Evolutionary conservation across 2,329 filamentous ascomycete genomes (phyloP), one percentile per base, ranked within the genome.

Genomic region (Penicillium decumbens): DNA sequence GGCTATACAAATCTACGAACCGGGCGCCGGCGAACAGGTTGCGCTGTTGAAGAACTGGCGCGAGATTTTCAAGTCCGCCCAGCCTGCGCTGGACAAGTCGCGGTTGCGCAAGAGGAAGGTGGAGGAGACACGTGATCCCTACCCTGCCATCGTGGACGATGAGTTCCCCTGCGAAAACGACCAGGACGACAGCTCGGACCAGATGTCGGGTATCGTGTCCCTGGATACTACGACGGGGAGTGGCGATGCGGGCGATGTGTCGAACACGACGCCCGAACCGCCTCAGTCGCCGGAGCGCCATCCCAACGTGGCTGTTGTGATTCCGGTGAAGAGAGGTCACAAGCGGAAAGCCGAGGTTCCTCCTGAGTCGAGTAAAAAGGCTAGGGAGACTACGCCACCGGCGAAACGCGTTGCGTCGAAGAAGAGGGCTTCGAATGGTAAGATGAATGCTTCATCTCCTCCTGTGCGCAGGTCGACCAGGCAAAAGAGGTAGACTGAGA

Each of bases 11-110:
- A 49, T 68, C 9, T 71, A 73, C 44, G 62, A 70, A 25, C 69
- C 69, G 0, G 72, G 72, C 3, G 59, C 68, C 3, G 70, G 69
- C 3, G 68, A 73, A 20, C 69, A 69, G 44, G 72, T 77, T 0
- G 66, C 74, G 1, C 52, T 77, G 15, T 61, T 76, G 41, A 69
- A 72, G 53, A 71, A 76, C 55, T 76, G 74, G 73, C 65, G 72
- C 18, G 70, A 75, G 48, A 56, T 74, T 2, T 75, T 76, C 53
- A 67, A 68, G 35, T 56, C 64, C 12, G 61, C 65, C 0, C 62
- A 70, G 45, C 68, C 66, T 5, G 58, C 59, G 15, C 60, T 63
- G 41, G 63, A 63, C 38, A 60, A 59, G 18, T 57, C 55, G 5
- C 49, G 57, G 0, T 23, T 60, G 43, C 57, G 60, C 25, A 57